phyloP scores from a whole-genome alignment of 805 yeast genomes.

The Kuraishia capsulata region DNA sequence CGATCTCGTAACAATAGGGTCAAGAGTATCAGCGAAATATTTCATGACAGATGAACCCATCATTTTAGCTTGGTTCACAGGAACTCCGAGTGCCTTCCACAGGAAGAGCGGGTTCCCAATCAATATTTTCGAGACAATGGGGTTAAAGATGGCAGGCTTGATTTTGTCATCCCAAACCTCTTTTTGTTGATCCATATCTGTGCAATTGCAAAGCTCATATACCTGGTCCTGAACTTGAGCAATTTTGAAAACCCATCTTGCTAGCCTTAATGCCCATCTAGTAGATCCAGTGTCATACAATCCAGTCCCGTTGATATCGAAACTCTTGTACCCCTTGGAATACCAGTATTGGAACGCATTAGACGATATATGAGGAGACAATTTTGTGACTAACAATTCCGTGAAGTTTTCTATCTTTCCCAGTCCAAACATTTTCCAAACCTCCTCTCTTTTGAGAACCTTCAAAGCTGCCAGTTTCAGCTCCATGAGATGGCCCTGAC shows the following conservation, averaged over 20 bases:
- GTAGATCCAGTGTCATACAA: slow-evolving; percentile 78
- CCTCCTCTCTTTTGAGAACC: slow-evolving; percentile 42
- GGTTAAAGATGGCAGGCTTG: slow-evolving; percentile 65
- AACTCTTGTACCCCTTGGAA: slow-evolving; percentile 50
- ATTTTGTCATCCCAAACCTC: slow-evolving; percentile 54
- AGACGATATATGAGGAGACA: slow-evolving; percentile 68
- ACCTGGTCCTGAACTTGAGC: slow-evolving; percentile 46
- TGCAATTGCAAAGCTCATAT: slow-evolving; percentile 45
- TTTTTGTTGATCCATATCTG: slow-evolving; percentile 52
- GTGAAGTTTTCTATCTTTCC: slow-evolving; percentile 51
- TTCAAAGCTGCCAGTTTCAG: slow-evolving; percentile 67
- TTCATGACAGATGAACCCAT: slow-evolving; percentile 65
- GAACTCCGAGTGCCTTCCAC: slow-evolving; percentile 90
- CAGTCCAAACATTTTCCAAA: slow-evolving; percentile 72
- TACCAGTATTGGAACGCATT: slow-evolving; percentile 79
- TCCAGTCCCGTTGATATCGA: slow-evolving; percentile 46
- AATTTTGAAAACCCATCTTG: slow-evolving; percentile 46
- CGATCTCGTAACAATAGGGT: slow-evolving; percentile 60
- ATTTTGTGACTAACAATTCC: slow-evolving; percentile 41
- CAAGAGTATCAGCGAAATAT: slow-evolving; percentile 70
- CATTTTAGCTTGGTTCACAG: slow-evolving; percentile 74
- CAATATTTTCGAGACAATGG: slow-evolving; percentile 54
- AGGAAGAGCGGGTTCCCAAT: slow-evolving; percentile 79
- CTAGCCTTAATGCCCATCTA: slow-evolving; percentile 74
- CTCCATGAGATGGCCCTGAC: slow-evolving; percentile 74